Percentiles rank a stretch among this genome's conserved stretches.
These are phyloP conservation scores for Pogostemon cablin DNA, from an alignment of 257 asterid genomes.

Conservation along the genomic window DNA sequence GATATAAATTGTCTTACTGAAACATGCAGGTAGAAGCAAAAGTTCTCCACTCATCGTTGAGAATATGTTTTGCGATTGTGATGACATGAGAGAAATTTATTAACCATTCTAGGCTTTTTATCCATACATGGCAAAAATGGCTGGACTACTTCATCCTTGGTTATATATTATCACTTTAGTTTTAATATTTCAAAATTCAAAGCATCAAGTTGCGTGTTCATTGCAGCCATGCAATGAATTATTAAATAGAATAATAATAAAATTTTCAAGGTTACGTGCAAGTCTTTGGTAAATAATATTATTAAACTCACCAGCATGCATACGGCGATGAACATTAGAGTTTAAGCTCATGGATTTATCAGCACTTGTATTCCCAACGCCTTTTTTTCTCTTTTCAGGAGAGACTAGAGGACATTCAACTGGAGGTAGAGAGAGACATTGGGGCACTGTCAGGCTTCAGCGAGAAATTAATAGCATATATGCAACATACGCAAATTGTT, in stretches of 20 bases:
- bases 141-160: background rate
- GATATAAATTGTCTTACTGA: too few relatives aligned
- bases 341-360: constrained; percentile 38
- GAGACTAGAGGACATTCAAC: constrained; percentile 74
- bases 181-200: background rate
- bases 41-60: too few relatives aligned
- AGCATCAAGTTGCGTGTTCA: background rate
- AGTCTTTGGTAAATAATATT: constrained; percentile 7
- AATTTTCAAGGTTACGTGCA: constrained; percentile 5
- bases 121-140: background rate
- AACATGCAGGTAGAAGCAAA: too few relatives aligned
- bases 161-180: background rate
- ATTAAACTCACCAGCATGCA: constrained; percentile 42
- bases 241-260: background rate
- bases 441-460: too few relatives aligned
- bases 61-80: background rate
- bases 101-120: background rate
- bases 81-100: background rate
- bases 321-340: constrained; percentile 40
- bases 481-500: background rate
- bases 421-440: constrained; percentile 16
- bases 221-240: background rate
- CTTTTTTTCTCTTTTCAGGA: constrained; percentile 57
- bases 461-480: background rate
- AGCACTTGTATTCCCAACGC: constrained; percentile 38